Conservation (phyloP, 306 rosid species). For the Datisca glomerata region DNA sequence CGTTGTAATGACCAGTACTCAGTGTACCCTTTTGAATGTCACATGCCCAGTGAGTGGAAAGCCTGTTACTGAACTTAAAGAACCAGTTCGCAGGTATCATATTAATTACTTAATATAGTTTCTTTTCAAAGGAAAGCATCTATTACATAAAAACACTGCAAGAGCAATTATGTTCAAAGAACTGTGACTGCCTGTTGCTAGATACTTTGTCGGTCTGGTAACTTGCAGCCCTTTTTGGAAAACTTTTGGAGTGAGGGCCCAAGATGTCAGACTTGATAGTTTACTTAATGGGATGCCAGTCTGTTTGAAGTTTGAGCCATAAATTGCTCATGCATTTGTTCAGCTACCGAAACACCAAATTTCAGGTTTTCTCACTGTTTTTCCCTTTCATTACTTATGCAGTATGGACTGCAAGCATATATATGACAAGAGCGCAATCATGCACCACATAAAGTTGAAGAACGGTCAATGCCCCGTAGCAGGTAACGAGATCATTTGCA, state of each 20-base stretch:
- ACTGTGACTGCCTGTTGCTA: too few species aligned
- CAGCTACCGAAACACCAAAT: neutral
- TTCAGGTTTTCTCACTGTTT: slow-evolving; percentile 1
- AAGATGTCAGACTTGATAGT: neutral
- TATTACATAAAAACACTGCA: neutral
- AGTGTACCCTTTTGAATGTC: slow-evolving; percentile 47
- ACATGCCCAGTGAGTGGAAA: slow-evolving; percentile 82
- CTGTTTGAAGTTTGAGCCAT: neutral
- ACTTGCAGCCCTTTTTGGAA: too few species aligned
- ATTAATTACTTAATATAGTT: slow-evolving; percentile 1
- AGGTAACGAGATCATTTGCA: slow-evolving; percentile 28
- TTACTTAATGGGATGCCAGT: neutral
- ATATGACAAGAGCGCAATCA: slow-evolving; percentile 45
- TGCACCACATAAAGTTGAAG: slow-evolving; percentile 30
- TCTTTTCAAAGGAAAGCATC: neutral
- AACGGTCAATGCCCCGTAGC: slow-evolving; percentile 52
- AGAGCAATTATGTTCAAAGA: neutral
- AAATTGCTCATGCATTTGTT: neutral
- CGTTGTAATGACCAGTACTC: slow-evolving; percentile 77
- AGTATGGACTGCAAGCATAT: slow-evolving; percentile 73
- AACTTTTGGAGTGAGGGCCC: neutral
- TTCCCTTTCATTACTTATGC: slow-evolving; percentile 24
- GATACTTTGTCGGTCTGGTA: too few species aligned
- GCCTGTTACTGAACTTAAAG: slow-evolving; percentile 48
- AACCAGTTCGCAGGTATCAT: slow-evolving; percentile 84